phyloP scores from a whole-genome alignment of 192 early-diverging fungal species.

The Gryganskiella cystojenkinii region DNA sequence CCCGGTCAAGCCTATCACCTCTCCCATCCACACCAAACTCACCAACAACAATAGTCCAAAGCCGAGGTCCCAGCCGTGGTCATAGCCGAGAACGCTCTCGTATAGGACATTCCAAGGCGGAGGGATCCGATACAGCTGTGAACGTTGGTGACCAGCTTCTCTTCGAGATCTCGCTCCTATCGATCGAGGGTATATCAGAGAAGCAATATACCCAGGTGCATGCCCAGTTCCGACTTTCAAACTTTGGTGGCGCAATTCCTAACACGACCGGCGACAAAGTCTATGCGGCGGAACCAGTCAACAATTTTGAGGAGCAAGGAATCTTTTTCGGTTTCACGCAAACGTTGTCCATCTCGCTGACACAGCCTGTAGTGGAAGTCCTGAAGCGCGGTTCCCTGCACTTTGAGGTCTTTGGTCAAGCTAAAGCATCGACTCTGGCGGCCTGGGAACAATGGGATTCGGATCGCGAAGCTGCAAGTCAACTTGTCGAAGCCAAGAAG shows the following conservation, averaged over 20 bases:
- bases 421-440: conserved; percentile 41
- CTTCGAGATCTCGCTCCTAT: conserved; percentile 72
- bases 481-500: conserved; percentile 57
- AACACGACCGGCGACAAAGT: conserved; percentile 58
- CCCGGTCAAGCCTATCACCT: conserved; percentile 16
- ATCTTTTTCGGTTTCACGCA: conserved; percentile 65
- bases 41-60: conserved; percentile 18
- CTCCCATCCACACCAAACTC: conserved; percentile 24
- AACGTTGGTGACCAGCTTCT: conserved; percentile 61
- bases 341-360: conserved; percentile 56
- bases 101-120: conserved; percentile 17
- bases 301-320: conserved; percentile 61
- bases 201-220: conserved; percentile 75
- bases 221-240: conserved; percentile 74
- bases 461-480: conserved; percentile 51
- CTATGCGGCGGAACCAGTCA: conserved; percentile 68
- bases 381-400: conserved; percentile 49
- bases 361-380: conserved; percentile 52
- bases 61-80: conserved; percentile 23
- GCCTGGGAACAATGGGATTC: conserved; percentile 66
- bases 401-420: conserved; percentile 66
- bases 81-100: conserved; percentile 37
- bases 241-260: conserved; percentile 62
- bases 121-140: conserved; percentile 32
- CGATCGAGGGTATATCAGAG: conserved; percentile 69